phyloP scores from a whole-genome alignment of 2,329 filamentous ascomycete genomes.

The Madurella mycetomatis region DNA sequence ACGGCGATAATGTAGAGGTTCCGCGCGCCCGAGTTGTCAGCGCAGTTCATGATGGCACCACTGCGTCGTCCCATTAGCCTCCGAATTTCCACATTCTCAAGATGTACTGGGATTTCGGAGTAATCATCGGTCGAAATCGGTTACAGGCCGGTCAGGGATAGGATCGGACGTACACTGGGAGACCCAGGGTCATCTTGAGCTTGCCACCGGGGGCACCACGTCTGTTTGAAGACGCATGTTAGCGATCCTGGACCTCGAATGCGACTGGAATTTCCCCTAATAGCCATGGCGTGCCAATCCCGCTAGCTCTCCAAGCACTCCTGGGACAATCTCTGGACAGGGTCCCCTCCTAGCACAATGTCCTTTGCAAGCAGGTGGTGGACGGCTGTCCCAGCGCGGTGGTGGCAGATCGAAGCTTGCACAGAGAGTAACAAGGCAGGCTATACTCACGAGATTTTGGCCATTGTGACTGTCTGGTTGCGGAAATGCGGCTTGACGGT shows the following conservation, averaged over 20 bases:
- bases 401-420: conserved; percentile 15
- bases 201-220: conserved; percentile 98
- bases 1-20: conserved; percentile 99
- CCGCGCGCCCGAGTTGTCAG: conserved; percentile 97
- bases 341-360: conserved; percentile 12
- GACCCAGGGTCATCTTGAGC: conserved; percentile 99
- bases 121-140: conserved; percentile 9
- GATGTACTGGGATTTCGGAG: conserved; percentile 12
- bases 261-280: not conserved
- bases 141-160: conserved; percentile 1
- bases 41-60: conserved; percentile 99
- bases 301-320: not conserved
- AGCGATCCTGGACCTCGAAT: conserved; percentile 23
- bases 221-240: conserved; percentile 39
- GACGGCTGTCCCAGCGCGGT: conserved; percentile 10
- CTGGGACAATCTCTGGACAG: not conserved
- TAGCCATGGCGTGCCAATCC: not conserved
- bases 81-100: conserved; percentile 17
- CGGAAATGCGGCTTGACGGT: conserved; percentile 28
- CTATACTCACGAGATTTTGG: conserved; percentile 57
- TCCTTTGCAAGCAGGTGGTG: conserved; percentile 4
- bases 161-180: conserved; percentile 80
- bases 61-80: conserved; percentile 43
- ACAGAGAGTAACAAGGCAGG: conserved; percentile 16
- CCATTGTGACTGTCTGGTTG: conserved; percentile 52